Conservation (phyloP, 768 basidiomycete genomes). For the Phylloporus sp. region DNA sequence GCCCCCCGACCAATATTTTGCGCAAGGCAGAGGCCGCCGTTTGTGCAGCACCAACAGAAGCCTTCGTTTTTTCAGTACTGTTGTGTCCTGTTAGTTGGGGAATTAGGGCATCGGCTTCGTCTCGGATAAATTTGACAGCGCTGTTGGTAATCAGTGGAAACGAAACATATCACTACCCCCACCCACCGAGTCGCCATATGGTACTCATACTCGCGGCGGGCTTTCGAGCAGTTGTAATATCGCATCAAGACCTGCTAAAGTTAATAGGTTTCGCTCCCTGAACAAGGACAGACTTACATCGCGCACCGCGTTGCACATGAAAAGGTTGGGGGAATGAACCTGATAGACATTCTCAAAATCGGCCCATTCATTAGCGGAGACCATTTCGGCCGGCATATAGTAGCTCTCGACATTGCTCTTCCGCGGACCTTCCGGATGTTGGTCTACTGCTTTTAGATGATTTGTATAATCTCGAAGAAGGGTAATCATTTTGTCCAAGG, state of each 20-base stretch:
- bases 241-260: constrained; percentile 68
- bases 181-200: constrained; percentile 79
- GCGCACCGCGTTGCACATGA: constrained; percentile 69
- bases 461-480: constrained; percentile 59
- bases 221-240: constrained; percentile 80
- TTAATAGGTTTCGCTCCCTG: constrained; percentile 1
- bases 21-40: constrained; percentile 63
- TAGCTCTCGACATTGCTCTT: constrained; percentile 44
- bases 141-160: constrained; percentile 32
- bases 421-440: constrained; percentile 26
- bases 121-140: constrained; percentile 82
- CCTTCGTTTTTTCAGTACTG: constrained; percentile 24
- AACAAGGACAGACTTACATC: constrained; percentile 50
- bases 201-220: constrained; percentile 76
- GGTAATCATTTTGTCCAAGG: constrained; percentile 46
- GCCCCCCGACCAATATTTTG: constrained; percentile 56
- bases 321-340: constrained; percentile 79
- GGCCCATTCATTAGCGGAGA: constrained; percentile 66
- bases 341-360: constrained; percentile 91
- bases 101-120: constrained; percentile 56
- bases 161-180: background rate
- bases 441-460: constrained; percentile 46
- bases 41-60: constrained; percentile 47
- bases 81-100: constrained; percentile 12
- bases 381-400: constrained; percentile 61